phyloP scores from a whole-genome alignment of 1,284 basidiomycete species.

The Moniliella sp. region DNA sequence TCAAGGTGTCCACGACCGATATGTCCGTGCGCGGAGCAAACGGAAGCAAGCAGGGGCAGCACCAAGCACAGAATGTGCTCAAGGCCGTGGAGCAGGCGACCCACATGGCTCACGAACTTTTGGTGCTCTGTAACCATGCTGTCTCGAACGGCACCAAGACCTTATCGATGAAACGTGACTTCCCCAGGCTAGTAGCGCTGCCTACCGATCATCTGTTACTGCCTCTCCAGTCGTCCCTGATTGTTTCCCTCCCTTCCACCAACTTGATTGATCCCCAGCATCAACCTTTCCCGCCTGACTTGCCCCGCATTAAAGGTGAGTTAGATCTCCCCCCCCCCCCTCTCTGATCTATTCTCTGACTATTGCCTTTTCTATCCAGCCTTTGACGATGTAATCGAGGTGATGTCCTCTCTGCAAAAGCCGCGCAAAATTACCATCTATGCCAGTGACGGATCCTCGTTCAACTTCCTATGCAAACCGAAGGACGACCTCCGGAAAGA shows the following conservation, averaged over 20 bases:
- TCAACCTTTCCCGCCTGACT: constrained; percentile 57
- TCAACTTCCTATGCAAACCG: constrained; percentile 87
- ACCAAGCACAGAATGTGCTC: constrained; percentile 4
- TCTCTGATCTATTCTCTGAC: too few species aligned
- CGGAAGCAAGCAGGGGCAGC: constrained; percentile 5
- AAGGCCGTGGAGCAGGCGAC: constrained; percentile 14
- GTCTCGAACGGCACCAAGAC: constrained; percentile 11
- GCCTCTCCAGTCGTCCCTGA: constrained; percentile 78
- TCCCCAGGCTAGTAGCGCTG: constrained; percentile 13
- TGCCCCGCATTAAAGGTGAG: constrained; percentile 57
- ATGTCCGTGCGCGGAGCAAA: too few species aligned
- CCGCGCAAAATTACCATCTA: constrained; percentile 74
- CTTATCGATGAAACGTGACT: constrained; percentile 14
- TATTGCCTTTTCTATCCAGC: too few species aligned
- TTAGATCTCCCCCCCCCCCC: too few species aligned
- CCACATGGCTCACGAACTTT: constrained; percentile 22
- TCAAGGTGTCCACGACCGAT: too few species aligned
- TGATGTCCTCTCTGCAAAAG: constrained; percentile 80
- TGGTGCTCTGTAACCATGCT: constrained; percentile 19
- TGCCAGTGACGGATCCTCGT: constrained; percentile 60
- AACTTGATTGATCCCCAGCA: constrained; percentile 40
- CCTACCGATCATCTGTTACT: constrained; percentile 36
- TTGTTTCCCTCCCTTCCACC: constrained; percentile 48
- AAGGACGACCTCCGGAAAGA: constrained; percentile 95
- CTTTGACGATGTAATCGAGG: constrained; percentile 53